Percentiles rank a stretch among this genome's conserved stretches.
These are phyloP conservation scores for Candida ascalaphidarum DNA, from an alignment of 805 yeast genomes.

Conservation along the genomic window DNA sequence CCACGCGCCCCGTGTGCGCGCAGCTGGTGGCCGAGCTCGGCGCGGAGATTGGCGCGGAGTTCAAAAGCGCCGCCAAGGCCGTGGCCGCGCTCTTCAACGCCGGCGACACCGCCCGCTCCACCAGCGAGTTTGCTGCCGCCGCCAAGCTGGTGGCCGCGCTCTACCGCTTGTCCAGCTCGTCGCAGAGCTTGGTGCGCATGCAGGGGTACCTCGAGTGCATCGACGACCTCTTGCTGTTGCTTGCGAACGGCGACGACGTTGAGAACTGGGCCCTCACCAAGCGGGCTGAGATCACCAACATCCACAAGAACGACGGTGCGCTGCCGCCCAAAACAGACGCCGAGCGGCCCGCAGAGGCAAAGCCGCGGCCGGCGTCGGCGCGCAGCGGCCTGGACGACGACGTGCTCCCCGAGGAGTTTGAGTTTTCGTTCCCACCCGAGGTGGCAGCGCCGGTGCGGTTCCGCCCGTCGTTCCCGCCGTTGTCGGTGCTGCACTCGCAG, in stretches of 20 bases:
- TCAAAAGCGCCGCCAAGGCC: conserved; percentile 63
- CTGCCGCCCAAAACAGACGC: no score
- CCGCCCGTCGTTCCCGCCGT: conserved; percentile 27
- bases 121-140: conserved; percentile 34
- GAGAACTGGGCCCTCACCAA: conserved; percentile 46
- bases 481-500: conserved; percentile 31
- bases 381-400: no score
- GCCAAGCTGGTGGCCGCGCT: conserved; percentile 40
- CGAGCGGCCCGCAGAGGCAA: no score
- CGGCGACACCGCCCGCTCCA: conserved; percentile 1
- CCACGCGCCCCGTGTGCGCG: conserved; percentile 39
- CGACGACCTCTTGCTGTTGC: conserved; percentile 41
- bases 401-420: conserved; percentile 22
- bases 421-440: conserved; percentile 22
- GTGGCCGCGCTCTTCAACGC: conserved; percentile 45
- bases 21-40: conserved; percentile 40
- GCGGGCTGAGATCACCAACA: conserved; percentile 31
- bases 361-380: no score
- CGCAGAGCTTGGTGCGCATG: conserved; percentile 37
- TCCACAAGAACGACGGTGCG: neutral
- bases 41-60: conserved; percentile 50
- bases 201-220: conserved; percentile 58
- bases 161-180: conserved; percentile 51
- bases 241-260: conserved; percentile 35
- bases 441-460: conserved; percentile 19